A percentile compares a stretch with the other conserved stretches of the same genome.
These are phyloP conservation scores for Aureobasidium sp. DNA, from an alignment of 2,329 filamentous ascomycete genomes.

Conservation along the genomic window DNA sequence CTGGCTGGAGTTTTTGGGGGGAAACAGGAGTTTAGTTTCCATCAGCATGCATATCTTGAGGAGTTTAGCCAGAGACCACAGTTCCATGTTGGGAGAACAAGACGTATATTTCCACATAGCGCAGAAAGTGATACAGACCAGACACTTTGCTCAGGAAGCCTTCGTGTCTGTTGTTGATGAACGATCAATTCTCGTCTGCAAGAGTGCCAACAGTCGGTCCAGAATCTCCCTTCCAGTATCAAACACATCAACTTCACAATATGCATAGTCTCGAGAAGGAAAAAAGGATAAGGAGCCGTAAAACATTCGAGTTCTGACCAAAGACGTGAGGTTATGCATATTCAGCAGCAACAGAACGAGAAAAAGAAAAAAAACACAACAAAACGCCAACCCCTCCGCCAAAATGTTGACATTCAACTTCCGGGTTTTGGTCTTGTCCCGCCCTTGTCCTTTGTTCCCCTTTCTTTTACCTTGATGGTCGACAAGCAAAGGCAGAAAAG, in stretches of 20 bases:
- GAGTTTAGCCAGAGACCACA: not conserved
- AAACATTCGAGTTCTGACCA: slow-evolving; percentile 12
- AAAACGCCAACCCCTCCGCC: slow-evolving; percentile 2
- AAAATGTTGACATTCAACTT: slow-evolving; percentile 7
- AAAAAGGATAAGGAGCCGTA: not conserved
- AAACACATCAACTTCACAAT: not conserved
- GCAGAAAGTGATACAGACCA: not conserved
- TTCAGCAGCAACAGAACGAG: not conserved
- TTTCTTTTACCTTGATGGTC: not conserved
- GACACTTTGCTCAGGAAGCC: slow-evolving; percentile 1
- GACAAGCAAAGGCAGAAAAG: not conserved
- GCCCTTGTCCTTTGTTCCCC: not conserved
- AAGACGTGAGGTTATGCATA: slow-evolving; percentile 11
- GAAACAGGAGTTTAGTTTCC: not conserved
- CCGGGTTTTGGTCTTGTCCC: not conserved
- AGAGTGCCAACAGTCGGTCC: not conserved
- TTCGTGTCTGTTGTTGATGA: not conserved
- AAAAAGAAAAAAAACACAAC: not conserved
- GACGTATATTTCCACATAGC: not conserved
- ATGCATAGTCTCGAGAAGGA: not conserved
- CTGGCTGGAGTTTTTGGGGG: not conserved
- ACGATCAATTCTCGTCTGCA: not conserved
- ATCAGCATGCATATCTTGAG: not conserved
- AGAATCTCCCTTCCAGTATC: not conserved
- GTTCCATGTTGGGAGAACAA: not conserved